Evolutionary conservation across 352 stramenopile species (phyloP), one percentile per base, ranked within the genome.

Genomic region (Pythium graminicola): DNA sequence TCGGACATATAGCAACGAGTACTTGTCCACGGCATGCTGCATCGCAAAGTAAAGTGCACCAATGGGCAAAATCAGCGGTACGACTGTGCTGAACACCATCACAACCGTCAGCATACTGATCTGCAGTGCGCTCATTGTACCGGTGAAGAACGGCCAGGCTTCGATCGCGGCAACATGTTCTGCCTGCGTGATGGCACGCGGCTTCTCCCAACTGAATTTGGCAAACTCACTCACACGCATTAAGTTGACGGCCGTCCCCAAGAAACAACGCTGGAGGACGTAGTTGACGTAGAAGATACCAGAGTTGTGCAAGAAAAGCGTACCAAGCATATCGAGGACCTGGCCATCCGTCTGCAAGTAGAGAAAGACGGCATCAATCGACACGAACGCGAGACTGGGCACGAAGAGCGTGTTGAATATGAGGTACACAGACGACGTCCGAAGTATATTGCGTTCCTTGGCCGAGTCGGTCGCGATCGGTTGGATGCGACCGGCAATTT

Each of bases 391-490:
- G 41, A 91, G 62, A 50, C 78, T 91, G 5, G 82, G 82, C 51
- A 93, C 80, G 54, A 91, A 89, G 47, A 93, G 81, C 40, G 82
- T 93, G 73, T 91, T 93, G 44, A 93, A 93, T 46, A 93, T 85
- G 56, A 93, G 60, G 54, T 93, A 88, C 54, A 90, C 72, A 14
- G 75, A 71, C 23, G 80, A 84, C 8, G 76, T 87, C 46, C 77
- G 82, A 50, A 93, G 50, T 42, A 93, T 89, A 57, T 86, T 74
- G 36, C 81, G 69, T 46, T 93, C 82, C 44, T 93, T 93, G 43
- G 74, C 80, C 29, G 82, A 93, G 60, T 93, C 82, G 1, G 82
- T 91, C 17, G 80, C 75, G 52, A 89, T 86, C 11, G 82, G 82
- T 57, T 93, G 82, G 53, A 93, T 91, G 36, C 74, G 82, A 2